phyloP scores from a whole-genome alignment of 1,284 basidiomycete genomes.

The Trichosporon ovoides region DNA sequence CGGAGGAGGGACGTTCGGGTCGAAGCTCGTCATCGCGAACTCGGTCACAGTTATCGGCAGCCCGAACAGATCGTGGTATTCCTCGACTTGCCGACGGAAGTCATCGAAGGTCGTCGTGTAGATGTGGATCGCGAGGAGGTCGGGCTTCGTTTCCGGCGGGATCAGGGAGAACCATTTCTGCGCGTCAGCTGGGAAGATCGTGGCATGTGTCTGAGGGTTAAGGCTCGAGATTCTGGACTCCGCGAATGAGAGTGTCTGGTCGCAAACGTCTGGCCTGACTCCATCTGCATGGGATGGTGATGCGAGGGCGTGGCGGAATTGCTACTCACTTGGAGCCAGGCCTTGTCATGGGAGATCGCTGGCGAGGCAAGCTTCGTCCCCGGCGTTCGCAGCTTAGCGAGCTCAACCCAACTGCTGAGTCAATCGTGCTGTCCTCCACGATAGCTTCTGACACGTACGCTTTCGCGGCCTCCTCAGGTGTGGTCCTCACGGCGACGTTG shows the following conservation, averaged over 20 bases:
- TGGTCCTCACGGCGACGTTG: constrained; percentile 23
- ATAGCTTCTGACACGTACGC: constrained; percentile 23
- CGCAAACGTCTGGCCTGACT: too few relatives aligned
- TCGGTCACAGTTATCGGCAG: constrained; percentile 43
- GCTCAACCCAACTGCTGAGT: constrained; percentile 28
- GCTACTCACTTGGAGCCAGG: constrained; percentile 25
- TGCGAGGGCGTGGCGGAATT: too few relatives aligned
- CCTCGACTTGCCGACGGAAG: constrained; percentile 29
- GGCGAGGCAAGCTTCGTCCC: constrained; percentile 38
- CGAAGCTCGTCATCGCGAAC: constrained; percentile 45
- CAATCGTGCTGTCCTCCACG: not conserved
- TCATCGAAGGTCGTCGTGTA: constrained; percentile 44
- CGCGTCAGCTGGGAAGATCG: not conserved
- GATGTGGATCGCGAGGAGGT: constrained; percentile 38
- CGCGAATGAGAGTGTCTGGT: too few relatives aligned
- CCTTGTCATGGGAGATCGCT: constrained; percentile 29
- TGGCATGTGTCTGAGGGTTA: too few relatives aligned
- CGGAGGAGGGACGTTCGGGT: constrained; percentile 34
- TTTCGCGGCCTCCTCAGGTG: constrained; percentile 25
- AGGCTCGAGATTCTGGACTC: too few relatives aligned
- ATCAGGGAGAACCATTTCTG: constrained; percentile 28
- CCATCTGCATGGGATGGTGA: too few relatives aligned
- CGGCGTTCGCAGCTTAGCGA: constrained; percentile 27
- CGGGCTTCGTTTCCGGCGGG: constrained; percentile 25
- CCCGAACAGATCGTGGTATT: constrained; percentile 22